Evolutionary conservation across 805 yeast genomes (phyloP), one percentile per base, ranked within the genome.

Genomic region (Myxozyma nipponensis): DNA sequence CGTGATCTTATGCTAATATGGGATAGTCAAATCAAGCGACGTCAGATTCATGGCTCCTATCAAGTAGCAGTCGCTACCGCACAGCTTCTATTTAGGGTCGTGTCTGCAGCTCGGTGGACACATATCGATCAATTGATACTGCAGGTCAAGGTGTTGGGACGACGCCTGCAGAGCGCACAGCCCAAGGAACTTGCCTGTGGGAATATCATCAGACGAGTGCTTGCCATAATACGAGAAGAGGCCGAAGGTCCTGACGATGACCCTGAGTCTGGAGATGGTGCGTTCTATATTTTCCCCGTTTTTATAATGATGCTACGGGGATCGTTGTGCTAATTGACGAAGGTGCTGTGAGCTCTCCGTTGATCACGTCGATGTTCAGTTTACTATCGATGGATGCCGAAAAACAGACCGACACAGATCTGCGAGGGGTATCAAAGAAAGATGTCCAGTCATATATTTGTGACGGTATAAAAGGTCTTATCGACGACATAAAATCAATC

Each of bases 151-250:
- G 73, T 74, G 48, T 78, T 90, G 18, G 98, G 98, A 6, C 72
- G 72, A 36, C 70, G 77, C 28, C 70, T 93, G 42, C 66, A 63
- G 4, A 79, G 80, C 35, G 95, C 97, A 2, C 93, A 86, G 63
- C 97, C 98, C 5, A 77, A 87, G 57, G 95, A 90, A 61, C 82
- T 89, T 59, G 78, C 89, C 2, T 80, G 90, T 48, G 98, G 98
- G 7, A 93, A 93, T 66, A 83, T 93, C 35, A 84, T 91, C 17
- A 78, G 98, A 66, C 77, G 98, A 64, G 90, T 91, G 1, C 72
- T 93, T 57, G 89, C 95, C 1, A 71, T 86, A 47, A 81, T 91
- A 44, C 75, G 98, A 61, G 98, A 93, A 60, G 96, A 90, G 66
- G 77, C 83, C 26, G 87, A 78, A 53, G 82, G 79, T 39, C 65